These are phyloP conservation scores for Endoconidiophora laricicola DNA, from an alignment of 2,329 filamentous ascomycete genomes.

Conservation along the genomic window DNA sequence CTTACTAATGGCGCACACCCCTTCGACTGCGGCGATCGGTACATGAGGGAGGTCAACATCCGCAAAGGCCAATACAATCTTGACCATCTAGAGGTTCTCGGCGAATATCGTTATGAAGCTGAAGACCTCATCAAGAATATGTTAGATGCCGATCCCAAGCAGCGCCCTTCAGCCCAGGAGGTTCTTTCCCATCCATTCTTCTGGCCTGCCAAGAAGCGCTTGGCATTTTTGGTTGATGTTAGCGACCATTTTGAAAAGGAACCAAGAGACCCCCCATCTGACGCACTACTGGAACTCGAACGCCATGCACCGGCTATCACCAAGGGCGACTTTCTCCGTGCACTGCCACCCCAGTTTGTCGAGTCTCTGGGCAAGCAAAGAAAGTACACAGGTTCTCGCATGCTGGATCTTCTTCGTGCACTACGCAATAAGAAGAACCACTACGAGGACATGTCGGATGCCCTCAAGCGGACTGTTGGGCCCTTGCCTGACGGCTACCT, in stretches of 20 bases:
- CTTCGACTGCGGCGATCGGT: constrained; percentile 84
- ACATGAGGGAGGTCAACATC: constrained; percentile 94
- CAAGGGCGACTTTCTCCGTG: constrained; percentile 59
- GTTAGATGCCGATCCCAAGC: constrained; percentile 39
- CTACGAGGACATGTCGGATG: constrained; percentile 86
- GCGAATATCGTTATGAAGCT: constrained; percentile 73
- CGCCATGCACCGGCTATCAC: constrained; percentile 34
- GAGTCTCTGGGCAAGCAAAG: constrained; percentile 84
- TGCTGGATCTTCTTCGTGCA: constrained; percentile 77
- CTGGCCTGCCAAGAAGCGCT: constrained; percentile 76
- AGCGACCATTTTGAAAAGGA: constrained; percentile 96
- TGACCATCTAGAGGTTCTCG: constrained; percentile 53
- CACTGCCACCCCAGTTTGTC: constrained; percentile 65
- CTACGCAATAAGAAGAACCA: constrained; percentile 94
- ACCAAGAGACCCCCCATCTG: constrained; percentile 62
- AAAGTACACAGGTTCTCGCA: constrained; percentile 72
- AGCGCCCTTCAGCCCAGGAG: constrained; percentile 53
- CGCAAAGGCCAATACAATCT: constrained; percentile 73
- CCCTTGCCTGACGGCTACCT: constrained; percentile 66
- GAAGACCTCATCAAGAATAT: constrained; percentile 75
- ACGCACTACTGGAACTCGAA: constrained; percentile 45
- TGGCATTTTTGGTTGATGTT: constrained; percentile 87
- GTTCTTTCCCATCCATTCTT: constrained; percentile 94
- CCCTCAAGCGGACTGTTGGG: constrained; percentile 54
- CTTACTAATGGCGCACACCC: constrained; percentile 82